phyloP scores from a whole-genome alignment of 805 yeast species.

The Metschnikowia lachancei region DNA sequence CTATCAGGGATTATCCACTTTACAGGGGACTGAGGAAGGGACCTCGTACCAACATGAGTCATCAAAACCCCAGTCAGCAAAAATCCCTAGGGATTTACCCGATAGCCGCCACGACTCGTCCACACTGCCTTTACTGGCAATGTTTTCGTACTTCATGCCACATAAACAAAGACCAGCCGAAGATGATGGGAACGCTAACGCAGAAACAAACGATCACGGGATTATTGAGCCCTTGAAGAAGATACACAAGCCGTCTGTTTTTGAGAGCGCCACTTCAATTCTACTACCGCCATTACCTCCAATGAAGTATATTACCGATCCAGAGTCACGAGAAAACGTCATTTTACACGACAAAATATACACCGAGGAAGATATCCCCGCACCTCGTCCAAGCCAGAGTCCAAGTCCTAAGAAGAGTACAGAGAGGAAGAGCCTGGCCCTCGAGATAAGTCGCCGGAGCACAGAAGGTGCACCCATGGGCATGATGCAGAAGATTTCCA shows the following conservation, averaged over 20 bases:
- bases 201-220: conserved; percentile 5
- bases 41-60: not conserved
- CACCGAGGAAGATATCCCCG: conserved; percentile 50
- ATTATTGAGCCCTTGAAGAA: conserved; percentile 13
- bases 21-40: conserved; percentile 2
- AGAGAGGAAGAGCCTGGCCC: not conserved
- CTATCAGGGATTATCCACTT: conserved; percentile 57
- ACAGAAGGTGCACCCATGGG: conserved; percentile 11
- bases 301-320: conserved; percentile 62
- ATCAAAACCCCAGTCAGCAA: conserved; percentile 3
- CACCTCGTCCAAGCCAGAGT: not conserved
- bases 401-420: not conserved
- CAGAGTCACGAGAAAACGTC: conserved; percentile 57
- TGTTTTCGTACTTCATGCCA: conserved; percentile 42
- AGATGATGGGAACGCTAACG: conserved; percentile 7
- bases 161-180: conserved; percentile 30
- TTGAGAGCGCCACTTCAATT: conserved; percentile 75
- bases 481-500: conserved; percentile 17
- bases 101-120: conserved; percentile 18
- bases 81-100: conserved; percentile 23
- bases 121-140: conserved; percentile 33
- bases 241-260: conserved; percentile 70
- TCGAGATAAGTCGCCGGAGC: not conserved
- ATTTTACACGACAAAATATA: conserved; percentile 84
- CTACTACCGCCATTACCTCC: conserved; percentile 81